These are phyloP conservation scores for Ilex asprella DNA, from an alignment of 257 asterid genomes.

Conservation along the genomic window DNA sequence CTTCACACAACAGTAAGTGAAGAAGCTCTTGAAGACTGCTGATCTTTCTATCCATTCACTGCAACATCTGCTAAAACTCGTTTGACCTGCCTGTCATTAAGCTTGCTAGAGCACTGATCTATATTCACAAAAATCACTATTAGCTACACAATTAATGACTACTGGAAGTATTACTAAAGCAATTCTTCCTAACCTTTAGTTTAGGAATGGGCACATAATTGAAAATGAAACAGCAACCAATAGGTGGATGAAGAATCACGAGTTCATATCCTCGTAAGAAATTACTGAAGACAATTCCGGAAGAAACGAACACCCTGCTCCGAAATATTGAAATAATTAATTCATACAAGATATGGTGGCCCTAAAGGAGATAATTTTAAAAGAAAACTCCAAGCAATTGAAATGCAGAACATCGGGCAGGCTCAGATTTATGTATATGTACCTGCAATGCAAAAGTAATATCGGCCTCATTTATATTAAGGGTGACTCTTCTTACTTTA, in stretches of 20 bases:
- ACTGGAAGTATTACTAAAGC: no score
- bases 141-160: no score
- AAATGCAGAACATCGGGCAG: background rate
- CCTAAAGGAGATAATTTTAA: background rate
- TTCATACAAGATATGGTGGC: background rate
- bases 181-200: background rate
- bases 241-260: background rate
- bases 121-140: no score
- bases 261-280: background rate
- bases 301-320: constrained; percentile 87
- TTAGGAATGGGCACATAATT: background rate
- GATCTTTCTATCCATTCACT: no score
- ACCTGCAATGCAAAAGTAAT: constrained; percentile 89
- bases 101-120: no score
- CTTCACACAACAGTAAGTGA: no score
- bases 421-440: background rate
- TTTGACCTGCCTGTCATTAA: no score
- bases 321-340: constrained; percentile 12
- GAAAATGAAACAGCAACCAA: background rate
- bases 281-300: constrained; percentile 70
- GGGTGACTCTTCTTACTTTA: constrained; percentile 62
- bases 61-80: no score
- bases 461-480: constrained; percentile 69
- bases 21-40: no score
- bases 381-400: background rate